Percentiles rank a stretch among this genome's conserved stretches.
These are phyloP conservation scores for Metschnikowia shivogae DNA, from an alignment of 805 yeast species.

Conservation along the genomic window DNA sequence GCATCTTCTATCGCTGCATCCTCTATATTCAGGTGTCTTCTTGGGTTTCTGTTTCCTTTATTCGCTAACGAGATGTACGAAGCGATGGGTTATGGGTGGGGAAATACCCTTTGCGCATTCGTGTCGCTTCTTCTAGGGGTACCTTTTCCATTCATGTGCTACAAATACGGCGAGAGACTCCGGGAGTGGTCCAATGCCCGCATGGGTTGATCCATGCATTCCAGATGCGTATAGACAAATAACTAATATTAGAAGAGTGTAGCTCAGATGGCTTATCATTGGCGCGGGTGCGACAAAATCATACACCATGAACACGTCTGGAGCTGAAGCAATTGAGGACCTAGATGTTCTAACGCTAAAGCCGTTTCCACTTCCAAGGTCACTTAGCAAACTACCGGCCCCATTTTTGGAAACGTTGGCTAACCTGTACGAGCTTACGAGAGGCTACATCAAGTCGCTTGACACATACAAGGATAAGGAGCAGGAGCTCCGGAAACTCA, in stretches of 20 bases:
- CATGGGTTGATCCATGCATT: constrained; percentile 19
- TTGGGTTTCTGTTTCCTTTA: constrained; percentile 38
- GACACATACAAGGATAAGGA: constrained; percentile 21
- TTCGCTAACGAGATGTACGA: constrained; percentile 36
- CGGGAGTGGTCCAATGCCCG: constrained; percentile 32
- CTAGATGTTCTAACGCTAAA: constrained; percentile 5
- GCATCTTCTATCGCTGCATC: constrained; percentile 41
- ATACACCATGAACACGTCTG: background rate
- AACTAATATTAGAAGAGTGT: background rate
- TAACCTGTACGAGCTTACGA: constrained; percentile 26
- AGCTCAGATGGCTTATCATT: background rate
- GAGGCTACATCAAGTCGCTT: constrained; percentile 23
- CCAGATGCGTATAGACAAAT: too few species aligned
- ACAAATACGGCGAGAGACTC: constrained; percentile 33
- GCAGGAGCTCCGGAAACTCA: constrained; percentile 16
- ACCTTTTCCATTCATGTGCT: constrained; percentile 37
- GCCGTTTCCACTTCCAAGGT: constrained; percentile 27
- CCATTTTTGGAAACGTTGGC: constrained; percentile 24
- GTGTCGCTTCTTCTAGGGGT: constrained; percentile 32
- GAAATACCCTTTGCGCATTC: constrained; percentile 36
- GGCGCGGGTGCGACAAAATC: background rate
- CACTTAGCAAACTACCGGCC: constrained; percentile 28
- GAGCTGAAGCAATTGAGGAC: background rate
- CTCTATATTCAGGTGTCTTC: constrained; percentile 36
- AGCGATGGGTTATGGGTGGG: constrained; percentile 37